phyloP scores from a whole-genome alignment of 2,329 filamentous ascomycete genomes.

The Aspergillus neoniger region DNA sequence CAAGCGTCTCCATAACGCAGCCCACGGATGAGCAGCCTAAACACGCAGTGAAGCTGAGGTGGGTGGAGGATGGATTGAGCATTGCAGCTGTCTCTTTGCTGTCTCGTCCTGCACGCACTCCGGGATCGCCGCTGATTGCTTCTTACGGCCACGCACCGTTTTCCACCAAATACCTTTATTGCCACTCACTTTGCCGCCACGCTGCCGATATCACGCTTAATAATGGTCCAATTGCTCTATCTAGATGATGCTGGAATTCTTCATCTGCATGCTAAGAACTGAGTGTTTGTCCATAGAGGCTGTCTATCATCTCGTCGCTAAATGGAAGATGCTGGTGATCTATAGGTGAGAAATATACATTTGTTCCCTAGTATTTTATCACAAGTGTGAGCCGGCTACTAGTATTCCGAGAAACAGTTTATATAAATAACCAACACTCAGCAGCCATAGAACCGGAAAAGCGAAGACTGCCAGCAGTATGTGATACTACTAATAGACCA shows the following conservation, averaged over 20 bases:
- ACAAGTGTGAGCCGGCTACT: too few species aligned
- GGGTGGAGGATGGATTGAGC: background rate
- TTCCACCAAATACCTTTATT: background rate
- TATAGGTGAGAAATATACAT: too few species aligned
- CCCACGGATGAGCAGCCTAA: slow-evolving; percentile 10
- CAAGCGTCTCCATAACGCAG: slow-evolving; percentile 27
- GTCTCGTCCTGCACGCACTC: background rate
- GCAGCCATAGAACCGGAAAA: too few species aligned
- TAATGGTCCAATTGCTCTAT: background rate
- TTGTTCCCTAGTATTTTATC: too few species aligned
- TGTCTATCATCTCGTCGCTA: background rate
- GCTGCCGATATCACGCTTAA: background rate
- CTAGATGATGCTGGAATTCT: background rate
- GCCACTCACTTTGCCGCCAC: background rate
- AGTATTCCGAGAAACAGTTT: too few species aligned
- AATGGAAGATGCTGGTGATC: too few species aligned
- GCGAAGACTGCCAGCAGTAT: too few species aligned
- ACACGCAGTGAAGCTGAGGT: background rate
- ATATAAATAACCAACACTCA: too few species aligned
- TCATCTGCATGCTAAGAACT: background rate
- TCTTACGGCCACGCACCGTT: slow-evolving; percentile 13
- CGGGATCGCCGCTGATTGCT: background rate
- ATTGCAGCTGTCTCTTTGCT: background rate
- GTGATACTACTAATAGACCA: too few species aligned
- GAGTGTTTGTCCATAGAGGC: background rate